Conservation (phyloP, 2,329 filamentous ascomycete genomes). For the Diaporthe aspalathi region DNA sequence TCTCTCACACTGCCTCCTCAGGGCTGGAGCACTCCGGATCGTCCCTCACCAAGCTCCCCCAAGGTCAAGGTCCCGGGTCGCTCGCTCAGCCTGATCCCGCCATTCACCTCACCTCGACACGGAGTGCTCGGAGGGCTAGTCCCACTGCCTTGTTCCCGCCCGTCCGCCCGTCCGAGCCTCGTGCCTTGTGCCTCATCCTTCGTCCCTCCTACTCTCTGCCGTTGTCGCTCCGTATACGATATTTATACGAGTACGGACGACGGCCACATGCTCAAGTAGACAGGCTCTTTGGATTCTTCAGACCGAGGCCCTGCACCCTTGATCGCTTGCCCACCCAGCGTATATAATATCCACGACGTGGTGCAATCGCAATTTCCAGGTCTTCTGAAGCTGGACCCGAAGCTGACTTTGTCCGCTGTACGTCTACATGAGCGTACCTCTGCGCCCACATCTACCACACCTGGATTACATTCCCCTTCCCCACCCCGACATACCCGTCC, state of each 20-base stretch:
- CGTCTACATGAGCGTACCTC: background rate
- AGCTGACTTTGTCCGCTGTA: slow-evolving; percentile 2
- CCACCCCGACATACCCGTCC: background rate
- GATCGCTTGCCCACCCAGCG: slow-evolving; percentile 17
- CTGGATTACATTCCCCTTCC: background rate
- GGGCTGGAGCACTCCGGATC: background rate
- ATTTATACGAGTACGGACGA: slow-evolving; percentile 11
- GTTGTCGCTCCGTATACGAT: background rate
- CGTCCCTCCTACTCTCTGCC: background rate
- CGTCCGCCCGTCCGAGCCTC: background rate
- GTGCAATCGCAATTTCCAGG: slow-evolving; percentile 31
- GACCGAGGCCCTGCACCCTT: background rate
- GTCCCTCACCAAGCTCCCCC: slow-evolving; percentile 15
- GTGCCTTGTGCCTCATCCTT: slow-evolving; percentile 3
- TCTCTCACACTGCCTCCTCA: background rate
- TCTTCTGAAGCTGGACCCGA: background rate
- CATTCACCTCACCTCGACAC: slow-evolving; percentile 7
- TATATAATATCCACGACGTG: background rate
- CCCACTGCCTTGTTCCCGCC: slow-evolving; percentile 7
- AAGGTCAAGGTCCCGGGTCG: no score
- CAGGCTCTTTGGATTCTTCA: background rate
- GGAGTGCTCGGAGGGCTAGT: slow-evolving; percentile 26
- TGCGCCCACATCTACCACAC: background rate
- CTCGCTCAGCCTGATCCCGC: background rate
- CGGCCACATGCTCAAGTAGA: slow-evolving; percentile 13